These are phyloP conservation scores for Kokia cookei DNA, from an alignment of 441 rosid genomes.

Conservation along the genomic window DNA sequence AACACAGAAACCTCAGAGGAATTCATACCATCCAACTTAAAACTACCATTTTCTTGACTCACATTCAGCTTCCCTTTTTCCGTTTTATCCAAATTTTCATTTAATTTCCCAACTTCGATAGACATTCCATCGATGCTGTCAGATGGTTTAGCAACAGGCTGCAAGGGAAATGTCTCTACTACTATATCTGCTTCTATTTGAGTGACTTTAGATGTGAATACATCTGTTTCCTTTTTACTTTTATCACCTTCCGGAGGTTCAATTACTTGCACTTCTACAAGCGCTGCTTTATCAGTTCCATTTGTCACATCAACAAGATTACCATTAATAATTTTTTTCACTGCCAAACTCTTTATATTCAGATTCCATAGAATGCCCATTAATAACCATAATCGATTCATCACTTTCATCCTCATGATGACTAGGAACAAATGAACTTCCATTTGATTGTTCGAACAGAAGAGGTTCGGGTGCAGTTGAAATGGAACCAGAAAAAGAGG, in stretches of 20 bases:
- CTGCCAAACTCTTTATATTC: constrained; percentile 20
- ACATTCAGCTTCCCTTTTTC: constrained; percentile 21
- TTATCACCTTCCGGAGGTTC: constrained; percentile 18
- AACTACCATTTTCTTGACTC: constrained; percentile 14
- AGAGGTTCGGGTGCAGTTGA: constrained; percentile 42
- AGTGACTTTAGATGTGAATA: constrained; percentile 22
- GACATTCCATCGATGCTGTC: constrained; percentile 17
- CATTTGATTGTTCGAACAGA: constrained; percentile 30
- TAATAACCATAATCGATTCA: constrained; percentile 18
- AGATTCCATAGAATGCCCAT: constrained; percentile 16
- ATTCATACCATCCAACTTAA: constrained; percentile 10
- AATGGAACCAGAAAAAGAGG: constrained; percentile 28
- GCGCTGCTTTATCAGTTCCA: constrained; percentile 16
- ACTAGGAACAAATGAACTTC: constrained; percentile 24
- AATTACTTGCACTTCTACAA: constrained; percentile 18
- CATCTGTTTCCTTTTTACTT: constrained; percentile 5
- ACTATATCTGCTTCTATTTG: constrained; percentile 34
- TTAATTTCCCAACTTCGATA: constrained; percentile 13
- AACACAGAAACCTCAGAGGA: constrained; percentile 19
- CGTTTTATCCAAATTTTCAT: constrained; percentile 22
- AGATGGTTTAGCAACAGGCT: constrained; percentile 21
- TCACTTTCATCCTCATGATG: constrained; percentile 17
- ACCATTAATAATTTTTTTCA: constrained; percentile 25
- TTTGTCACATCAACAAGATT: constrained; percentile 16
- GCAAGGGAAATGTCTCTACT: constrained; percentile 65